phyloP scores from a whole-genome alignment of 306 rosid genomes.

The Carpinus fangiana region DNA sequence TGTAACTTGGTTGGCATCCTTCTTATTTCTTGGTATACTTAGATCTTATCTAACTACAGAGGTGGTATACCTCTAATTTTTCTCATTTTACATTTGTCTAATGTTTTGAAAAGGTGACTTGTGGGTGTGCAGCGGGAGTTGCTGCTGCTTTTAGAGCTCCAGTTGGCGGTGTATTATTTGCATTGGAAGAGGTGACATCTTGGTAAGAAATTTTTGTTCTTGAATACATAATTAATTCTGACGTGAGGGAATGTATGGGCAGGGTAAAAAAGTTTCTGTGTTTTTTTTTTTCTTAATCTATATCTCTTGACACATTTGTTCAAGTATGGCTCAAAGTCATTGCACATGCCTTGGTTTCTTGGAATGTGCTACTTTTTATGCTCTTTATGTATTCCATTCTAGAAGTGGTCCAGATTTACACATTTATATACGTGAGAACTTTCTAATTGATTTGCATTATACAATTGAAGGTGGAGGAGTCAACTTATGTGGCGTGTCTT shows the following conservation, averaged over 20 bases:
- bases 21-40: background rate
- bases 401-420: background rate
- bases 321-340: background rate
- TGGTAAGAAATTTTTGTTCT: conserved; percentile 57
- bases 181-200: conserved; percentile 96
- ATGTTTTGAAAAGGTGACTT: conserved; percentile 74
- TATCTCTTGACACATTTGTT: background rate
- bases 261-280: background rate
- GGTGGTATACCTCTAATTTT: conserved; percentile 7
- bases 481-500: conserved; percentile 98
- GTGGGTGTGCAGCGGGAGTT: conserved; percentile 99
- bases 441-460: background rate
- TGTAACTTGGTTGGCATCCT: background rate
- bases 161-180: conserved; percentile 96
- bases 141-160: conserved; percentile 99
- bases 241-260: background rate
- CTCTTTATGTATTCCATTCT: conserved; percentile 3
- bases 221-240: conserved; percentile 13
- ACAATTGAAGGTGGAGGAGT: conserved; percentile 55
- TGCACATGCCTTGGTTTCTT: background rate
- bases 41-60: background rate
- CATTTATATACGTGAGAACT: background rate
- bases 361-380: background rate
- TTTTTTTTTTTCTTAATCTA: background rate
- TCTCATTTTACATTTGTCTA: conserved; percentile 29